Base-by-base conservation (phyloP, 129 eudicot genomes). In the Helianthus tuberosus region DNA sequence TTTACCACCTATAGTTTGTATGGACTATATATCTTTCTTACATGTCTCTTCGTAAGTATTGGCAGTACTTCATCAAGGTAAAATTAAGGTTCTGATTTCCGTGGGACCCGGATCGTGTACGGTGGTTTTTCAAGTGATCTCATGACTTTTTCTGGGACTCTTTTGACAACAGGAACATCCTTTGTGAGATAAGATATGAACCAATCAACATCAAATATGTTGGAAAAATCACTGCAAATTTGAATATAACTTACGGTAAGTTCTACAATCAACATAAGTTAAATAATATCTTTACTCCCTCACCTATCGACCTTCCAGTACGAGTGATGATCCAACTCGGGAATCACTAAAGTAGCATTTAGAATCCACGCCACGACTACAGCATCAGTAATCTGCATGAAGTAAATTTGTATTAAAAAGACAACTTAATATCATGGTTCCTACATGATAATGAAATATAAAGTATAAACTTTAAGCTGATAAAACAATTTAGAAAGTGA, bases 271-370 rank as follows among this genome's bases (percentile, higher is more conserved):
- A 52, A 41, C 14, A 38, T 50, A 61, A 47, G 58, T 47, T 66
- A 44, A 60, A 54, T 20, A 35, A 52, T 35, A 74, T 52, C 47
- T 73, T 54, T 74, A 80, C 77, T 51, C 79, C 73, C 74, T 60
- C 74, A 88, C 98, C 98, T 94, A 9, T 94, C 91, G 61, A 90
- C 98, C 84, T 90, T 90, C 98, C 98, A 94, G 69, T 73, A 94
- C 66, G 98, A 94, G 77, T n/a, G n/a, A n/a, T n/a, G n/a, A n/a
- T n/a, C n/a, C n/a, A n/a, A n/a, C n/a, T n/a, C n/a, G n/a, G n/a
- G 98, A 55, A 94, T 87, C 32, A 94, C 98, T 80, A 94, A 79
- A 32, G 98, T 90, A 53, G 98, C 98, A 78, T 90, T 94, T 46
- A 94, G 88, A 54, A 94, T 88, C 74, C 97, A 87, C 43, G 98